Conservation (phyloP, 2,329 filamentous ascomycete genomes). For the Cladosporium sp. region DNA sequence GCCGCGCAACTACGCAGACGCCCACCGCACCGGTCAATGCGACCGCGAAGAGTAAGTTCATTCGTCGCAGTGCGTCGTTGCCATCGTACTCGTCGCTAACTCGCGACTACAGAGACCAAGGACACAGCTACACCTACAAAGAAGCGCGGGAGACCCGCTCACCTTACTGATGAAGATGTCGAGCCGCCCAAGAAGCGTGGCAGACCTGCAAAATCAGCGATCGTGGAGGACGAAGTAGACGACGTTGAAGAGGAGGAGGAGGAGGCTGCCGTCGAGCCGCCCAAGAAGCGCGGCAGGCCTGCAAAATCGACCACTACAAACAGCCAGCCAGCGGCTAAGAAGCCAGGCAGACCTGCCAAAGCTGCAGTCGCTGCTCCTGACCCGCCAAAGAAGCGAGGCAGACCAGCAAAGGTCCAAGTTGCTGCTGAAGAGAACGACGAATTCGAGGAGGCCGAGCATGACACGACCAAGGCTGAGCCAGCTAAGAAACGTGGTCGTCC, state of each 20-base stretch:
- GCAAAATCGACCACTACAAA: slow-evolving; percentile 7
- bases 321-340: slow-evolving; percentile 25
- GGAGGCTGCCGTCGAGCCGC: slow-evolving; percentile 5
- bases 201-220: slow-evolving; percentile 18
- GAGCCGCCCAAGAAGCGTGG: slow-evolving; percentile 22
- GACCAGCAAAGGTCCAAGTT: slow-evolving; percentile 18
- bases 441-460: slow-evolving; percentile 4
- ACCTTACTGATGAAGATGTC: slow-evolving; percentile 4
- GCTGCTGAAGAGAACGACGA: not conserved
- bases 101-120: not conserved
- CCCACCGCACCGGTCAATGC: not conserved
- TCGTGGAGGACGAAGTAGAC: not conserved
- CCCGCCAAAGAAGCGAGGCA: slow-evolving; percentile 22
- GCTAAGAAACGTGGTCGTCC: slow-evolving; percentile 32
- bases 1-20: slow-evolving; percentile 16
- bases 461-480: slow-evolving; percentile 21
- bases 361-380: slow-evolving; percentile 8
- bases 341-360: slow-evolving; percentile 32
- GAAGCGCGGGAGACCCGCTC: slow-evolving; percentile 23
- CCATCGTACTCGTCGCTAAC: not conserved
- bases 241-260: not conserved
- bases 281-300: slow-evolving; percentile 24
- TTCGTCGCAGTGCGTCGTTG: not conserved
- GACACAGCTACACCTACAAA: slow-evolving; percentile 16
- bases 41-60: not conserved